phyloP scores from a whole-genome alignment of 2,329 filamentous ascomycete species.

The Phialocephala sp. region DNA sequence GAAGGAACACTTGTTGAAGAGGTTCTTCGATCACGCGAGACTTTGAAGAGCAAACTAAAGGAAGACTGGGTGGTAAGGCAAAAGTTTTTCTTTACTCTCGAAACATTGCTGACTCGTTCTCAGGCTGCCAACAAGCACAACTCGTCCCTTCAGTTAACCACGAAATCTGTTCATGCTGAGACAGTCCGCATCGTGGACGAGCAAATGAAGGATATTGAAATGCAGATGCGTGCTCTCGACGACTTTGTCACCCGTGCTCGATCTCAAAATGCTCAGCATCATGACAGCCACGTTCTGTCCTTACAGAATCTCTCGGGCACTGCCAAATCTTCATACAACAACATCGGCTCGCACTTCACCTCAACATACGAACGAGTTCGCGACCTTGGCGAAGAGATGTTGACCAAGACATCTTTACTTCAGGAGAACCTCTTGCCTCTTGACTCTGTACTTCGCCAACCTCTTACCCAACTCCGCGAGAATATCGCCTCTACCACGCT shows the following conservation, averaged over 20 bases:
- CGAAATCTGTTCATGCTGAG: slow-evolving; percentile 86
- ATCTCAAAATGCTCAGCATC: slow-evolving; percentile 79
- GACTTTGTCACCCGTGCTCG: slow-evolving; percentile 86
- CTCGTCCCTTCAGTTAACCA: slow-evolving; percentile 80
- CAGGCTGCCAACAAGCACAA: slow-evolving; percentile 79
- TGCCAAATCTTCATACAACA: slow-evolving; percentile 75
- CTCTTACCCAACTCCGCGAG: slow-evolving; percentile 73
- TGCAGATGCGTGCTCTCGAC: slow-evolving; percentile 89
- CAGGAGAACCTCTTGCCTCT: slow-evolving; percentile 67
- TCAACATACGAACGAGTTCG: slow-evolving; percentile 71
- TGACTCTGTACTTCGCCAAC: slow-evolving; percentile 65
- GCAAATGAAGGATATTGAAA: slow-evolving; percentile 84
- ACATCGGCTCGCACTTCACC: slow-evolving; percentile 72
- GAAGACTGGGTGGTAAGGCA: slow-evolving; percentile 80
- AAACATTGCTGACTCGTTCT: slow-evolving; percentile 22
- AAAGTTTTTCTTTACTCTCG: not conserved
- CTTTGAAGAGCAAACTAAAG: slow-evolving; percentile 80
- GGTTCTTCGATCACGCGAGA: slow-evolving; percentile 75
- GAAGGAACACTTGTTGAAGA: slow-evolving; percentile 73
- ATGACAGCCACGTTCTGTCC: slow-evolving; percentile 70
- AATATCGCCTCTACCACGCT: slow-evolving; percentile 69
- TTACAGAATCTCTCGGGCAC: slow-evolving; percentile 69
- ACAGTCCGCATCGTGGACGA: slow-evolving; percentile 89
- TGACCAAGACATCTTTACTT: slow-evolving; percentile 62
- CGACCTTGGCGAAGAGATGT: slow-evolving; percentile 71